phyloP scores from a whole-genome alignment of 108 stramenopile species.

The Discostella pseudostelligera region DNA sequence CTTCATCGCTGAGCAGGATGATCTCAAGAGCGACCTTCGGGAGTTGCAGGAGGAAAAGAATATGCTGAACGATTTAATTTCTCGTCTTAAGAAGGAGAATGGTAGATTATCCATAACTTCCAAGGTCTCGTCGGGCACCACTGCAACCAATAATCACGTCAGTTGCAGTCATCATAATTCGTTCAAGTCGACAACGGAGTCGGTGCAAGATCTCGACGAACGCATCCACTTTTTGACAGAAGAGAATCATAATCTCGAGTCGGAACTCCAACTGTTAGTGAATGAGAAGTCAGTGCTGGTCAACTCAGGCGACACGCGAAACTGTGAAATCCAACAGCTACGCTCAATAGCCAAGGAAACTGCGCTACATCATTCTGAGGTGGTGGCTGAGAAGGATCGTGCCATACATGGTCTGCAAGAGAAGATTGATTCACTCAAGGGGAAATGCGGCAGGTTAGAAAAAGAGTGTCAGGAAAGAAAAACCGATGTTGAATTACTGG shows the following conservation, averaged over 20 bases:
- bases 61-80: constrained; percentile 36
- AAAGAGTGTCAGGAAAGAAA: constrained; percentile 5
- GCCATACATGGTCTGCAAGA: constrained; percentile 5
- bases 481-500: constrained; percentile 3
- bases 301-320: neutral
- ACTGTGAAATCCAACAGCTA: neutral
- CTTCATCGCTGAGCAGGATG: constrained; percentile 35
- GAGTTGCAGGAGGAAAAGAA: constrained; percentile 33
- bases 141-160: neutral
- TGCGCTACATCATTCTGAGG: neutral
- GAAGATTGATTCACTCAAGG: constrained; percentile 3
- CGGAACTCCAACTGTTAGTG: constrained; percentile 34
- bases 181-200: neutral
- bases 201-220: neutral
- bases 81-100: constrained; percentile 25
- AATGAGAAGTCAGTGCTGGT: constrained; percentile 31
- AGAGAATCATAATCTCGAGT: constrained; percentile 41
- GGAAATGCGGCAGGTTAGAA: neutral
- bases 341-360: neutral
- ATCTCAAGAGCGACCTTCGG: constrained; percentile 19
- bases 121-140: neutral
- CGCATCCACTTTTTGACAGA: constrained; percentile 25
- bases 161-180: neutral
- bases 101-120: neutral
- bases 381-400: constrained; percentile 15